A percentile compares a stretch with the other conserved stretches of the same genome.
Evolutionary conservation across 2,329 filamentous ascomycete genomes (phyloP).

Genomic region (Colletotrichum sp.): DNA sequence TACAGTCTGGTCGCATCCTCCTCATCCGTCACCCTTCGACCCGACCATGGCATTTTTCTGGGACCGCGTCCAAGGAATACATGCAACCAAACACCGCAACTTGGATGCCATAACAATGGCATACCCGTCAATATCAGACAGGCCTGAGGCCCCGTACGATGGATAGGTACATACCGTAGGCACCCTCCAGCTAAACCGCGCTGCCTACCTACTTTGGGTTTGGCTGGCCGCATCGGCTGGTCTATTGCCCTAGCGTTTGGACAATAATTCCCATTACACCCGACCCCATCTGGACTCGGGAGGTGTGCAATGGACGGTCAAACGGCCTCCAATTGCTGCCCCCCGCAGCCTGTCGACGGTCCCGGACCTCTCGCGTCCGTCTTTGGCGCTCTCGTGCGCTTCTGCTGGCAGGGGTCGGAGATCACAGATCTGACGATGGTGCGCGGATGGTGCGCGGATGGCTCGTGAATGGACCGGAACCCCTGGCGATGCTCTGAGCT

Average conservation of each 20-base stretch:
- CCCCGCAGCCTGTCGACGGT: neutral
- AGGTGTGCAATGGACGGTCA: neutral
- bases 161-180: neutral
- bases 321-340: neutral
- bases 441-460: neutral
- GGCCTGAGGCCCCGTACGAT: neutral
- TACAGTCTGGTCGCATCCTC: neutral
- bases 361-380: neutral
- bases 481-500: neutral
- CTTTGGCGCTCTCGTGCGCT: neutral
- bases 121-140: neutral
- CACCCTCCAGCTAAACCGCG: neutral
- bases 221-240: slow-evolving; percentile 6
- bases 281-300: neutral
- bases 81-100: neutral
- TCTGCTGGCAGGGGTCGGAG: neutral
- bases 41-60: neutral
- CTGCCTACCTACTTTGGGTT: neutral
- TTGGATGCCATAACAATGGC: neutral
- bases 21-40: neutral
- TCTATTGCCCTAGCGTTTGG: neutral
- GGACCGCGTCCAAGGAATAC: slow-evolving; percentile 5
- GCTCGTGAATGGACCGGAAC: neutral
- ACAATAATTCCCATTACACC: neutral
- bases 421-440: neutral